Percentiles rank a stretch among this genome's conserved stretches.
phyloP scores from a whole-genome alignment of 306 rosid genomes.

The Boehmeria nivea region DNA sequence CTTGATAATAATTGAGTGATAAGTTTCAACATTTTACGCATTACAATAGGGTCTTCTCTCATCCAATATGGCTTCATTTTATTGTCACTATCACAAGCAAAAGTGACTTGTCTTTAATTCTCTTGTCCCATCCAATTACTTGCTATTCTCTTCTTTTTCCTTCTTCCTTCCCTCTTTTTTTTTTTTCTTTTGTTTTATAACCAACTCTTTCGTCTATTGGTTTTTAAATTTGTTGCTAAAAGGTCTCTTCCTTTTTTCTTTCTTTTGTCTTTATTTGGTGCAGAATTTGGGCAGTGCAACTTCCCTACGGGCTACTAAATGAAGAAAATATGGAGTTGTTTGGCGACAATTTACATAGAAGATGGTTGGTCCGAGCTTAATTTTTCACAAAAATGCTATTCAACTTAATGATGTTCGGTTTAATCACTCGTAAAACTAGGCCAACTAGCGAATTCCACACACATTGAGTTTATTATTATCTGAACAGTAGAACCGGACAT shows the following conservation, averaged over 20 bases:
- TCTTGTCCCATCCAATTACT: no score
- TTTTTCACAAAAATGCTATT: no score
- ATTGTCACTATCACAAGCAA: background rate
- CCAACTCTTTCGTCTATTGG: background rate
- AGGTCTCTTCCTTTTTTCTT: background rate
- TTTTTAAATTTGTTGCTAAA: background rate
- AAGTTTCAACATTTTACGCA: background rate
- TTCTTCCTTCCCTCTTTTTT: no score
- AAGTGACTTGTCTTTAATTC: no score
- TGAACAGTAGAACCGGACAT: background rate
- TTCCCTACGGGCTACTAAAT: constrained; percentile 52
- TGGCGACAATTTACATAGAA: constrained; percentile 13
- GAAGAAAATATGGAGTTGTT: constrained; percentile 2
- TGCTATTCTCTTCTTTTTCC: no score
- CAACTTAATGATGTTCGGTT: no score
- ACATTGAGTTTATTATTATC: no score
- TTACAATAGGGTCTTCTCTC: background rate
- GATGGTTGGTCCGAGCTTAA: no score
- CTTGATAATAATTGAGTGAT: no score
- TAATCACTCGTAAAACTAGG: no score
- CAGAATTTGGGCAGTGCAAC: constrained; percentile 55
- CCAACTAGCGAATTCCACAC: no score
- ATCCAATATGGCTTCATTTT: background rate
- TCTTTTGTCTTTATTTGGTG: background rate
- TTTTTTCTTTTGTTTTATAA: background rate